Base-by-base conservation (phyloP, 169 alveolate species). In the Plasmodium knowlesi region DNA sequence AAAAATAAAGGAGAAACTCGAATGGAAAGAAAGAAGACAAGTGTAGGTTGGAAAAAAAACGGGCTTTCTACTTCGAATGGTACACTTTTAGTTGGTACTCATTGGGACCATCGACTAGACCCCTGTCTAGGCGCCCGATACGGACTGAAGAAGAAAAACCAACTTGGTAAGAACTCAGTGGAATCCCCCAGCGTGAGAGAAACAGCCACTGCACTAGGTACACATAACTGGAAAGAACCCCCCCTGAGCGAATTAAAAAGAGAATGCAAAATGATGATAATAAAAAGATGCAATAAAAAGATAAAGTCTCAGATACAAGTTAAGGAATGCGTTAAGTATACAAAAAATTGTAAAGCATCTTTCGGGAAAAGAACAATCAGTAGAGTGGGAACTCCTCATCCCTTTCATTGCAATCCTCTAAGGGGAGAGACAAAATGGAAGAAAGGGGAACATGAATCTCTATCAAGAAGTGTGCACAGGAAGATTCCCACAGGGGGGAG, bases 241-340 rank as follows among this genome's bases (percentile, higher is more conserved):
- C 73, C 19, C 61, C n/a, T 80, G 61, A 71, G 61, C 14, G 34
- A 41, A 41, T 80, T 80, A 80, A 80, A 80, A 41, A 46, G 61
- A 5, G 76, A 2, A 9, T 50, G 61, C 37, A 80, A 78, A 78
- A 25, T 19, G 30, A 30, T 19, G 5, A 10, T 39, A 34, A 67
- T 22, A 30, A 67, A 67, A 22, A 30, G 28, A 39, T 37, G 32
- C 16, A 28, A 39, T 4, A 39, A 78, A 10, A 39, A 5, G 34
- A 37, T 32, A 19, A 78, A 5, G 28, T 25, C 12, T 16, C 50
- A n/a, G 19, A 37, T 37, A 6, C 34, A 12, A 8, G 84, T 78
- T n/a, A 78, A 28, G 1, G 61, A 78, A 5, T 37, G 50, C 50
- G 39, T 39, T 0, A 78, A 39, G 50, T 5, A 37, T 78, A 78